Evolutionary conservation across 345 rosid species (phyloP), one percentile per base, ranked within the genome.

Genomic region (Kernera saxatilis): DNA sequence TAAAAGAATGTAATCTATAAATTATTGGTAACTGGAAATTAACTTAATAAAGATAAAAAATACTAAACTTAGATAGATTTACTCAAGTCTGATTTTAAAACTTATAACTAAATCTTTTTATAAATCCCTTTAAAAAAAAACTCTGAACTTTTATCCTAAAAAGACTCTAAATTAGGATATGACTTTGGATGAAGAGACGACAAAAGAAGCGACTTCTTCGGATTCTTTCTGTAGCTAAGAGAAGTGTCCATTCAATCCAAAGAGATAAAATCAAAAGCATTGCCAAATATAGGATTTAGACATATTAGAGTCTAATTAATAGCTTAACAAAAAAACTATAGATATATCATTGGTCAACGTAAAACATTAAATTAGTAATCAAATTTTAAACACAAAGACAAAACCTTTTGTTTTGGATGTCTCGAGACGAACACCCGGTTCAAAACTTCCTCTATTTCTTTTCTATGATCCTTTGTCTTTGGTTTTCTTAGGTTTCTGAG

Each of bases 361-460:
- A 57, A 39, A 46, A 25, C 41, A 43, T 64, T 63, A 46, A 63
- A 51, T 52, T 70, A 72, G 69, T 52, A 35, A 62, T 63, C 44
- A 73, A 56, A 64, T 56, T 43, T 8, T 1, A 39, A 67, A 68
- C 73, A 61, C 32, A 44, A 43, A 73, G 43, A 46, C 77, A 66
- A 65, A 62, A 73, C 59, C 67, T 57, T 73, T 73, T 57, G 52
- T 73, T 66, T 66, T 45, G 50, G 71, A 36, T 73, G 70, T 37
- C 77, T 66, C 77, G 77, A 73, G 77, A 65, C 67, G 21, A 73
- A 27, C 66, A n/a, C 51, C 32, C n/a, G 48, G 0, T 48, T 49
- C 35, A 35, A 64, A 35, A 54, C 19, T 36, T 45, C 39, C 14
- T 54, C 30, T 45, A 11, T 64, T 55, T 44, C 19, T 57, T 44